Percentiles rank a stretch among this genome's conserved stretches.
phyloP scores from a whole-genome alignment of 345 rosid genomes.

The Lagerstroemia speciosa region DNA sequence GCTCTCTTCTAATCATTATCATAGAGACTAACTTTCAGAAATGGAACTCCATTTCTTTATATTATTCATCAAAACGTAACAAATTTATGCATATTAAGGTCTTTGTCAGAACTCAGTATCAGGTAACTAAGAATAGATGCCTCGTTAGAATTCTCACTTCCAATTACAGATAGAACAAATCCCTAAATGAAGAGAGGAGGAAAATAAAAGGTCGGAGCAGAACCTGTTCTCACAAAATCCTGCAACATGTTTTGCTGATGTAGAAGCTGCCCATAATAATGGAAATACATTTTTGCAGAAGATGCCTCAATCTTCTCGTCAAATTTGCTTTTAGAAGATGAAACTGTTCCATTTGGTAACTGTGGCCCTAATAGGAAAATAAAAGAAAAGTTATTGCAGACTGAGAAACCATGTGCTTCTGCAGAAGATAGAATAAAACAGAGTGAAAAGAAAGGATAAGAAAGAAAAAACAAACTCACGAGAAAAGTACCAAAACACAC shows the following conservation, averaged over 20 bases:
- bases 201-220: conserved; percentile 10
- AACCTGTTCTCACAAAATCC: conserved; percentile 98
- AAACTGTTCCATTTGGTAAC: conserved; percentile 43
- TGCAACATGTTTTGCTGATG: conserved; percentile 99
- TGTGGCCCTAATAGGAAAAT: conserved; percentile 27
- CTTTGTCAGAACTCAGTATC: too few species aligned
- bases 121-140: background rate
- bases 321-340: conserved; percentile 60
- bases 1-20: too few species aligned
- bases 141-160: background rate
- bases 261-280: conserved; percentile 89
- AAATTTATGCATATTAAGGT: too few species aligned
- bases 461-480: too few species aligned
- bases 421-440: too few species aligned
- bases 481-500: background rate
- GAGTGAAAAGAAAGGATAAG: too few species aligned
- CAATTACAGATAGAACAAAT: background rate
- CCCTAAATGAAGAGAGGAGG: background rate
- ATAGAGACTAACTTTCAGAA: too few species aligned
- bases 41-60: too few species aligned
- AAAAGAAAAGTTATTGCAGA: background rate
- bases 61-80: too few species aligned
- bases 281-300: conserved; percentile 97
- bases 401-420: background rate
- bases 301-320: conserved; percentile 82